Base-by-base conservation (phyloP, 139 green algal species). In the Coelastrella sp. region DNA sequence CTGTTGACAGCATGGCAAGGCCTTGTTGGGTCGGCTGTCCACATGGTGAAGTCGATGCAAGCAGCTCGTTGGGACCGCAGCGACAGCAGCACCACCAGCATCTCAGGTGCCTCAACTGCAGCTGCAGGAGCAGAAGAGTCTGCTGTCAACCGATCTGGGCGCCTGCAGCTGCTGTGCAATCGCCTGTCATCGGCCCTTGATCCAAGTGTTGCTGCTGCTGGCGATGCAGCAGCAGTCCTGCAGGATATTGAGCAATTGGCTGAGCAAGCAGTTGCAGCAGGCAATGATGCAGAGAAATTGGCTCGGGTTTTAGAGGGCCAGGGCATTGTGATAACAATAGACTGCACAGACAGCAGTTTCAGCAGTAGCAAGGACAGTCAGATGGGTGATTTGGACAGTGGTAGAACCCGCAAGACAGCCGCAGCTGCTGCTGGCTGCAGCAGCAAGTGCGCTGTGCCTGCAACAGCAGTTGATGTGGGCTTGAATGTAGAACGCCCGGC, bases 31-130 rank as follows among this genome's bases (percentile, higher is more conserved):
- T 61, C 66, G 10, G 84, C 84, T 58, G 68, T 68, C 17, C 49
- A 88, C 10, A 58, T 88, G 35, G 68, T 88, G 27, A 58, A 82
- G 1, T 81, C 20, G 7, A 24, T 88, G 84, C 84, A 88, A n/a
- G 84, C 68, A 78, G 84, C 84, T 7, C 20, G 56, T 12, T 80
- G 84, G 84, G 68, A 88, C 22, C 15, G 49, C 78, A 56, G 82
- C 82, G 6, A 60, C 15, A n/a, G 1, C 10, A 20, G 82, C 63
- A 87, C 60, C 65, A 87, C 25, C 82, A 79, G 27, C 63, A 10
- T 17, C 20, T 27, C 81, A 87, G 82, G 35, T 49, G 1, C 35
- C 35, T 49, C 35, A 4, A 65, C 12, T 10, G 24, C 11, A 22
- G 58, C 10, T 12, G 20, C 68, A 56, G 17, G 66, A 59, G 68